phyloP scores from a whole-genome alignment of 805 yeast species.

The Metschnikowia gelsemii region DNA sequence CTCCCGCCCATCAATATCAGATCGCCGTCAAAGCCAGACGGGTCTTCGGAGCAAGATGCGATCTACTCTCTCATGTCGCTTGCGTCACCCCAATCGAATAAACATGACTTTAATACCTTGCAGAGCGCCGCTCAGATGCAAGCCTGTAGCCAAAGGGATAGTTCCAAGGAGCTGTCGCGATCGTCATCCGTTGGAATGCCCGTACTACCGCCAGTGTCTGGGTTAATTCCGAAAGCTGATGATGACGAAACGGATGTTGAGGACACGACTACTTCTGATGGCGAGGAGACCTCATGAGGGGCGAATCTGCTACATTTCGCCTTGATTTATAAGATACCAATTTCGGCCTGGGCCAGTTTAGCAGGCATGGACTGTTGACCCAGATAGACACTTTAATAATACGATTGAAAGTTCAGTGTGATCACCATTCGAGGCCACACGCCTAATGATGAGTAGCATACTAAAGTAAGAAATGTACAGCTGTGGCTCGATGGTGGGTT shows the following conservation, averaged over 20 bases:
- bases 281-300: slow-evolving; percentile 14
- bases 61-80: slow-evolving; percentile 54
- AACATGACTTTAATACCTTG: slow-evolving; percentile 30
- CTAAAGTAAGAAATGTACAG: no score
- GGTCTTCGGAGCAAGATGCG: slow-evolving; percentile 51
- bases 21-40: slow-evolving; percentile 18
- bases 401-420: not conserved
- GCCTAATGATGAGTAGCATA: no score
- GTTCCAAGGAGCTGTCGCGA: slow-evolving; percentile 25
- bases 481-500: no score
- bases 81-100: slow-evolving; percentile 47
- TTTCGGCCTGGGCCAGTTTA: slow-evolving; percentile 7
- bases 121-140: slow-evolving; percentile 8
- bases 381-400: slow-evolving; percentile 3
- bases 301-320: not conserved
- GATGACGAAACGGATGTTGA: slow-evolving; percentile 40
- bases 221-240: slow-evolving; percentile 24
- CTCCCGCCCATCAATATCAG: slow-evolving; percentile 20
- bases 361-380: slow-evolving; percentile 14
- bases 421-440: no score
- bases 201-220: slow-evolving; percentile 32
- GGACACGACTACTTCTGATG: slow-evolving; percentile 28
- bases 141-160: not conserved
- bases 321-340: no score
- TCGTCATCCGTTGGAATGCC: slow-evolving; percentile 26